These are phyloP conservation scores for Lyophyllum shimeji DNA, from an alignment of 768 basidiomycete species.

Conservation along the genomic window DNA sequence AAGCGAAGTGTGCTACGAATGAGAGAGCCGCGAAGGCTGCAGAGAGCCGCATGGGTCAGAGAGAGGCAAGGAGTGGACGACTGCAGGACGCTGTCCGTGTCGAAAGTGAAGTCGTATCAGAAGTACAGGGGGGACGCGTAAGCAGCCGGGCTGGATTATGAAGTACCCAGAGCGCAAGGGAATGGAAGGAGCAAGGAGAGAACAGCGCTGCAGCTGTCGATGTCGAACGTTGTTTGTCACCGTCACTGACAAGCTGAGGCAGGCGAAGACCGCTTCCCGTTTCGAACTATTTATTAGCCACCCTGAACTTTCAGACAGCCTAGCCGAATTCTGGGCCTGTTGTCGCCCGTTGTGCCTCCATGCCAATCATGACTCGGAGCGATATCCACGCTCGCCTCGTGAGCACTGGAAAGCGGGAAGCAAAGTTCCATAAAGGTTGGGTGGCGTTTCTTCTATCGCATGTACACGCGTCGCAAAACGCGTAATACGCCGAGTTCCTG, in stretches of 20 bases:
- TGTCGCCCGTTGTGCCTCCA: too few relatives aligned
- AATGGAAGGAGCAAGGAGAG: neutral
- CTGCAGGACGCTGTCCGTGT: slow-evolving; percentile 13
- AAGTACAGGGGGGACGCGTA: slow-evolving; percentile 1
- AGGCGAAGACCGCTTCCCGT: neutral
- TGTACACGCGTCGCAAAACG: neutral
- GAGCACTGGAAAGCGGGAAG: too few relatives aligned
- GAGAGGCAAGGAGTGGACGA: slow-evolving; percentile 5
- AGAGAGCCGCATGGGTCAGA: slow-evolving; percentile 45
- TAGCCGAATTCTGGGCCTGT: too few relatives aligned
- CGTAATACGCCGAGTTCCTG: too few relatives aligned
- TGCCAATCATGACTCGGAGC: too few relatives aligned
- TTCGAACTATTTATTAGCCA: slow-evolving; percentile 1
- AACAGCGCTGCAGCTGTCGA: neutral
- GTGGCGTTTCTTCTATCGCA: neutral
- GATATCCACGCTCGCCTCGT: too few relatives aligned
- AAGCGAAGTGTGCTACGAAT: slow-evolving; percentile 34
- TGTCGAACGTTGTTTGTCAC: neutral
- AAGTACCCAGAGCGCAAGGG: neutral
- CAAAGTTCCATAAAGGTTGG: neutral
- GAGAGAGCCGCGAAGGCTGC: slow-evolving; percentile 41
- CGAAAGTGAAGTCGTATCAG: slow-evolving; percentile 7
- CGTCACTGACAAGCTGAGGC: neutral
- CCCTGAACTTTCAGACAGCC: neutral
- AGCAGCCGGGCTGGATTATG: neutral